phyloP scores from a whole-genome alignment of 352 stramenopile genomes.

The Phytophthora hibernalis region DNA sequence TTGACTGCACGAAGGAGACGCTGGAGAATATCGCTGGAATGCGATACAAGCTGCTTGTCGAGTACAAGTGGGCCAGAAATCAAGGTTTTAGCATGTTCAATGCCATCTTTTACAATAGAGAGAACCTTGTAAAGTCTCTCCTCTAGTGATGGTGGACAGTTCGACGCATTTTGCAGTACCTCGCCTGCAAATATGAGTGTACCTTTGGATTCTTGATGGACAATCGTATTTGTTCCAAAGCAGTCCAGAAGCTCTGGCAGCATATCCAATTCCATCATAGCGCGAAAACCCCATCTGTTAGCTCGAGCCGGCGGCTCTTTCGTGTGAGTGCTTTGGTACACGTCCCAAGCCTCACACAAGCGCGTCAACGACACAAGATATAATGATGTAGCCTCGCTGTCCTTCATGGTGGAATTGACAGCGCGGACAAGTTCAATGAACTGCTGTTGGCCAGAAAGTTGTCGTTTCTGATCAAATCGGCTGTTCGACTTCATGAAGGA shows the following conservation, averaged over 20 bases:
- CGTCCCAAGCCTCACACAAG: constrained; percentile 48
- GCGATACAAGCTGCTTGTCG: constrained; percentile 33
- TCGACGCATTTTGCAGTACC: constrained; percentile 45
- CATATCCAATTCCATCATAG: constrained; percentile 43
- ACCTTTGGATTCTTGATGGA: constrained; percentile 36
- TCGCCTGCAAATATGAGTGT: constrained; percentile 39
- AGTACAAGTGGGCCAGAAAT: background rate
- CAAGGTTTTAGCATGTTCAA: constrained; percentile 12
- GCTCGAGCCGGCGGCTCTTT: constrained; percentile 28
- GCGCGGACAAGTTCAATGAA: constrained; percentile 30
- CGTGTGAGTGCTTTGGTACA: constrained; percentile 40
- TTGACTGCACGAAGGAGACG: constrained; percentile 41
- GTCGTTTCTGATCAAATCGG: constrained; percentile 14
- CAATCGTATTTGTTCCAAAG: constrained; percentile 29
- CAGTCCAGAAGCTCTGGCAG: constrained; percentile 43
- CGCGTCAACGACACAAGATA: constrained; percentile 43
- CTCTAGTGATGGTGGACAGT: constrained; percentile 44
- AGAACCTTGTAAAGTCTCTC: constrained; percentile 40
- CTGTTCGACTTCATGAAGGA: constrained; percentile 30
- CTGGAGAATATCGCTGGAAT: constrained; percentile 40
- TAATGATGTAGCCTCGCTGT: constrained; percentile 24
- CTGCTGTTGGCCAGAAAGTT: constrained; percentile 28
- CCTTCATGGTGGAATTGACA: constrained; percentile 32
- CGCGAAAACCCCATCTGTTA: constrained; percentile 38
- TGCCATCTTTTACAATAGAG: constrained; percentile 33